phyloP scores from a whole-genome alignment of 192 early-diverging fungal genomes.

The Coemansia sp. region DNA sequence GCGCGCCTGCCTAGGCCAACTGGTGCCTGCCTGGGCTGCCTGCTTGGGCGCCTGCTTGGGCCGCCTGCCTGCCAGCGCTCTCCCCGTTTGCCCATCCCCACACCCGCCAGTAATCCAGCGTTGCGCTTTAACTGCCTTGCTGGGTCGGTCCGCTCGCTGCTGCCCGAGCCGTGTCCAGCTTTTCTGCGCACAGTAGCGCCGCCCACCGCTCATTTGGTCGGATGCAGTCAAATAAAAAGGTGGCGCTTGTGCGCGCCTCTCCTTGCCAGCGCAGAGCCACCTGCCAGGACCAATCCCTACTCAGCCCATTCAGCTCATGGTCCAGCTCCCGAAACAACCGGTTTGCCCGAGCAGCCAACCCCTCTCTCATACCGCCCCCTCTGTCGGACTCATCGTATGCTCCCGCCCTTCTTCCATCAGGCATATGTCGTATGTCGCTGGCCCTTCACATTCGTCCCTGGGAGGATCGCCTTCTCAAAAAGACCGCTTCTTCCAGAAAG shows the following conservation, averaged over 20 bases:
- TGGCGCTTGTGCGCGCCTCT: slow-evolving; percentile 12
- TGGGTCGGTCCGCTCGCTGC: neutral
- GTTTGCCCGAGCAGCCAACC: neutral
- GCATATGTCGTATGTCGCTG: neutral
- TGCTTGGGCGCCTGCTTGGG: neutral
- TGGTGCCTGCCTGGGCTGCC: slow-evolving; percentile 3
- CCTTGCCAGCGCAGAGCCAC: slow-evolving; percentile 15
- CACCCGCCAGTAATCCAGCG: slow-evolving; percentile 16
- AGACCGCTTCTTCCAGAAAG: slow-evolving; percentile 13
- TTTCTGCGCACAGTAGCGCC: slow-evolving; percentile 16
- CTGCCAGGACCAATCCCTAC: neutral
- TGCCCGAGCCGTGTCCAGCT: neutral
- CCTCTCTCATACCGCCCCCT: neutral
- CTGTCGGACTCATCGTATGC: neutral
- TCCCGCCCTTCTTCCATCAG: neutral
- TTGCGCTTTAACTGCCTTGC: slow-evolving; percentile 21
- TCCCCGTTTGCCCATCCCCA: neutral
- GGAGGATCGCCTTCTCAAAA: slow-evolving; percentile 7
- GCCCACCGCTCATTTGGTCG: neutral
- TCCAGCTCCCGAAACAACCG: slow-evolving; percentile 3
- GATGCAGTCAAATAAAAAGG: slow-evolving; percentile 8
- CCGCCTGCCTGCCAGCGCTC: neutral
- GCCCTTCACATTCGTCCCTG: slow-evolving; percentile 5
- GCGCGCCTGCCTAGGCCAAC: neutral
- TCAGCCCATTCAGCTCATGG: slow-evolving; percentile 12